Evolutionary conservation across 345 rosid genomes (phyloP).

Genomic region (Melastoma malabathricum): DNA sequence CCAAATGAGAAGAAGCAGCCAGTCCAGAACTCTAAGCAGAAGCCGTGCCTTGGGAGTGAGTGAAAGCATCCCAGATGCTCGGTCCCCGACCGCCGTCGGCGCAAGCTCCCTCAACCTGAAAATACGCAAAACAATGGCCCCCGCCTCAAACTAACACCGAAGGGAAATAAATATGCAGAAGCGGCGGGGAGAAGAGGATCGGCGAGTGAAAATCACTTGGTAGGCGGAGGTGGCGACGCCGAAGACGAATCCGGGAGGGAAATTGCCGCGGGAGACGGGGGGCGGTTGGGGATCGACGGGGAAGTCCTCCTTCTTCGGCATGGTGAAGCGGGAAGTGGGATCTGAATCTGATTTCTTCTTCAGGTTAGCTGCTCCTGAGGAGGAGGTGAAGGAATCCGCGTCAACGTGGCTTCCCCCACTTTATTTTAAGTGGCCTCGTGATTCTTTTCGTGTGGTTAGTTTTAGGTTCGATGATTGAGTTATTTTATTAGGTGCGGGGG

Average conservation of each 20-base stretch:
- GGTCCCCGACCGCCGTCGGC: conserved; percentile 68
- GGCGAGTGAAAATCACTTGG: conserved; percentile 19
- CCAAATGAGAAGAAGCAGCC: neutral
- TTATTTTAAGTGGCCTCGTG: too few relatives aligned
- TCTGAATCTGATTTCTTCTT: too few relatives aligned
- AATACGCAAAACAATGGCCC: conserved; percentile 8
- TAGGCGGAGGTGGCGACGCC: conserved; percentile 59
- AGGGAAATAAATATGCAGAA: too few relatives aligned
- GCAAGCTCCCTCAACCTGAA: conserved; percentile 82
- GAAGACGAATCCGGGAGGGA: conserved; percentile 41
- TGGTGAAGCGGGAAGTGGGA: conserved; percentile 1
- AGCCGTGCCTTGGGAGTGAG: conserved; percentile 43
- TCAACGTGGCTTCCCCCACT: too few relatives aligned
- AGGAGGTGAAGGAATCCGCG: too few relatives aligned
- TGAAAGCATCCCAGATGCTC: conserved; percentile 74
- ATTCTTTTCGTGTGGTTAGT: too few relatives aligned
- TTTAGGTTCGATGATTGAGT: too few relatives aligned
- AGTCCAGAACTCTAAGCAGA: neutral
- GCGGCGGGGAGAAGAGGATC: neutral
- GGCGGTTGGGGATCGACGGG: neutral
- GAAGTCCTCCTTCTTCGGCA: conserved; percentile 21
- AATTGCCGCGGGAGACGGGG: conserved; percentile 22
- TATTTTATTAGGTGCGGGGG: too few relatives aligned
- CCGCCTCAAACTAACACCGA: too few relatives aligned
- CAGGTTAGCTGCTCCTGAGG: too few relatives aligned